Base-by-base conservation (phyloP, 805 yeast species). In the Dipodascus geniculatus region DNA sequence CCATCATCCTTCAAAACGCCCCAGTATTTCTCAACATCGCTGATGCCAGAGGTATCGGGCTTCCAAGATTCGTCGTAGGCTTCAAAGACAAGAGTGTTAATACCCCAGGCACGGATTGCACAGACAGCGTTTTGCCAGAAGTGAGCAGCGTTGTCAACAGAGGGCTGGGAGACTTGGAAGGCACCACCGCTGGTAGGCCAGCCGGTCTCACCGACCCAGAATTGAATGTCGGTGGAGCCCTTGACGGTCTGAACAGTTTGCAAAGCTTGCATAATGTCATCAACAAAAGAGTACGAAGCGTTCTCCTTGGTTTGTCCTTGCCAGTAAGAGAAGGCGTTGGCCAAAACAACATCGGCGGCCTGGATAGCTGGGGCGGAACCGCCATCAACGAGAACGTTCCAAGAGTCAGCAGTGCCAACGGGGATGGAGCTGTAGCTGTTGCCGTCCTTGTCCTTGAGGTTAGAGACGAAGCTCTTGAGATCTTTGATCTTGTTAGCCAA, bases 291-390 rank as follows among this genome's bases (percentile, higher is more conserved):
- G 78, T 80, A 87, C 17, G 96, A 81, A 23, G 96, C 80, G 70
- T 90, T 90, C 51, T 70, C 65, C 79, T 77, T 78, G 61, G 88
- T 78, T 75, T 89, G 97, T 48, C 97, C 97, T 76, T 91, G 98
- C 98, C 98, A 91, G 83, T 90, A 91, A 6, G 97, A 87, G 79
- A 91, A 91, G 51, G 96, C 97, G 68, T 91, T 91, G 65, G 96
- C 95, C 69, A 83, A 85, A 57, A 89, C 81, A 63, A 87, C 75
- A 69, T 91, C 98, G 50, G 95, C 75, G 52, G 88, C 90, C 68
- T 80, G 63, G 66, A 91, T 82, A 54, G 85, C 96, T 23, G 84
- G 79, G 51, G 71, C 63, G 59, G 83, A 75, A 61, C 75, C 80
- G 64, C 85, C 93, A 64, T 87, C 95, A 60, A 89, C 96, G 58